phyloP scores from a whole-genome alignment of 2,329 filamentous ascomycete genomes.

The Emmonsiellopsis sp. region DNA sequence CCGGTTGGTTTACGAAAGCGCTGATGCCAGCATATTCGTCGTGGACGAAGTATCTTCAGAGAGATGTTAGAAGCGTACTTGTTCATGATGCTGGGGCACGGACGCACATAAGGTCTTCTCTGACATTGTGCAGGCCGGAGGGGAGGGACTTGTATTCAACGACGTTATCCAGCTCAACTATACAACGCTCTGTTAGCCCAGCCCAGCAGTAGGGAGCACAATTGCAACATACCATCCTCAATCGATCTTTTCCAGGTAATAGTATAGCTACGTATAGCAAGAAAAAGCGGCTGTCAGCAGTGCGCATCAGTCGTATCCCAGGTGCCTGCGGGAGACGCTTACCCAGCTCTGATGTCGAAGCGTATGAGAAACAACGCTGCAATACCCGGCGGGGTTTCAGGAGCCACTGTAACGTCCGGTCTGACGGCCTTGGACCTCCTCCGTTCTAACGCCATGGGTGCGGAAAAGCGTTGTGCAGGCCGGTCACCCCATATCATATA shows the following conservation, averaged over 20 bases:
- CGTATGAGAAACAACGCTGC: constrained; percentile 80
- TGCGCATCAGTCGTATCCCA: background rate
- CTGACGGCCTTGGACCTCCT: constrained; percentile 15
- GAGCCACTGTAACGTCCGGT: constrained; percentile 25
- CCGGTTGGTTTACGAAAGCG: constrained; percentile 78
- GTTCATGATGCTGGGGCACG: background rate
- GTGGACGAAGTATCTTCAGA: constrained; percentile 77
- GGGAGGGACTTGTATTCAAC: constrained; percentile 96
- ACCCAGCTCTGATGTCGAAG: constrained; percentile 88
- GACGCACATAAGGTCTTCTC: constrained; percentile 64
- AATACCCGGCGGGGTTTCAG: constrained; percentile 42
- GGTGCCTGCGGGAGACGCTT: constrained; percentile 23
- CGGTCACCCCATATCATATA: background rate
- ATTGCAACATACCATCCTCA: constrained; percentile 48
- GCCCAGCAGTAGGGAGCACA: background rate
- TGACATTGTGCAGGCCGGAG: constrained; percentile 81
- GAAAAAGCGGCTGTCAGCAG: background rate
- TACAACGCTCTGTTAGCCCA: background rate
- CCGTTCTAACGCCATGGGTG: constrained; percentile 12
- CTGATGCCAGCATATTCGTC: constrained; percentile 76
- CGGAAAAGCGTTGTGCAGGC: background rate
- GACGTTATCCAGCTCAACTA: constrained; percentile 63
- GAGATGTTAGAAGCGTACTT: background rate
- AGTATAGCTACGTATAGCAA: constrained; percentile 51
- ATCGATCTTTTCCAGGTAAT: constrained; percentile 77